phyloP scores from a whole-genome alignment of 2,329 filamentous ascomycete species.

The Metarhizium anisopliae region DNA sequence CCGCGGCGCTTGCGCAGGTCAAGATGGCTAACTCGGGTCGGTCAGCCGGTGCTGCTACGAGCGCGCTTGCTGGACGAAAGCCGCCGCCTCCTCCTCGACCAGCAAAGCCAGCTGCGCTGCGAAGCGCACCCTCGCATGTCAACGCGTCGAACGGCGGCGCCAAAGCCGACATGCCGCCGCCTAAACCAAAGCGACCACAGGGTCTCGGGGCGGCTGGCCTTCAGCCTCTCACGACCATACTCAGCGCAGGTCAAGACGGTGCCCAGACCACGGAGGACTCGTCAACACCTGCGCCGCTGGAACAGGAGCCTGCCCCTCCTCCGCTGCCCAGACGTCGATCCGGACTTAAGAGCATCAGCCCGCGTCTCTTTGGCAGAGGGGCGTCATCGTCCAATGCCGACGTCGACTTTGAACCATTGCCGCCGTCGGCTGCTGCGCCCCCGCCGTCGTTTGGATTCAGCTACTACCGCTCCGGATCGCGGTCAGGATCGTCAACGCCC shows the following conservation, averaged over 20 bases:
- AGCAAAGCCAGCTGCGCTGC: slow-evolving; percentile 46
- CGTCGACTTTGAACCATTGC: slow-evolving; percentile 31
- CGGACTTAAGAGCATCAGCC: slow-evolving; percentile 26
- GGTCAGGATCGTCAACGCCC: slow-evolving; percentile 24
- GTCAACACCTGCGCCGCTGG: slow-evolving; percentile 12
- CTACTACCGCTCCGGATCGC: slow-evolving; percentile 17
- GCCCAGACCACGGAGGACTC: slow-evolving; percentile 30
- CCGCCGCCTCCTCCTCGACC: slow-evolving; percentile 48
- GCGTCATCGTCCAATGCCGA: slow-evolving; percentile 28
- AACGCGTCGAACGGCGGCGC: background rate
- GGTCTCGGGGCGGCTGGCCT: slow-evolving; percentile 14
- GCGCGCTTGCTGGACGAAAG: slow-evolving; percentile 22
- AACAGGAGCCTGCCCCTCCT: slow-evolving; percentile 27
- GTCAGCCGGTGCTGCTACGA: slow-evolving; percentile 19
- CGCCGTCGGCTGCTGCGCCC: slow-evolving; percentile 19
- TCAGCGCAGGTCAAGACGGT: background rate
- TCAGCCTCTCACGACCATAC: slow-evolving; percentile 31
- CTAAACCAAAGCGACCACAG: slow-evolving; percentile 27
- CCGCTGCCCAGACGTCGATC: slow-evolving; percentile 38
- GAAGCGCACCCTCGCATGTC: slow-evolving; percentile 29
- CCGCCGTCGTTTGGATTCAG: slow-evolving; percentile 10
- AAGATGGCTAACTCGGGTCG: slow-evolving; percentile 13
- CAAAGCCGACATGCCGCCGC: slow-evolving; percentile 18
- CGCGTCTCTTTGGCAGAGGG: slow-evolving; percentile 19
- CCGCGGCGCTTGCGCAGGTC: slow-evolving; percentile 21